Base-by-base conservation (phyloP, 2,329 filamentous ascomycete genomes). In the Rutstroemia sp. region DNA sequence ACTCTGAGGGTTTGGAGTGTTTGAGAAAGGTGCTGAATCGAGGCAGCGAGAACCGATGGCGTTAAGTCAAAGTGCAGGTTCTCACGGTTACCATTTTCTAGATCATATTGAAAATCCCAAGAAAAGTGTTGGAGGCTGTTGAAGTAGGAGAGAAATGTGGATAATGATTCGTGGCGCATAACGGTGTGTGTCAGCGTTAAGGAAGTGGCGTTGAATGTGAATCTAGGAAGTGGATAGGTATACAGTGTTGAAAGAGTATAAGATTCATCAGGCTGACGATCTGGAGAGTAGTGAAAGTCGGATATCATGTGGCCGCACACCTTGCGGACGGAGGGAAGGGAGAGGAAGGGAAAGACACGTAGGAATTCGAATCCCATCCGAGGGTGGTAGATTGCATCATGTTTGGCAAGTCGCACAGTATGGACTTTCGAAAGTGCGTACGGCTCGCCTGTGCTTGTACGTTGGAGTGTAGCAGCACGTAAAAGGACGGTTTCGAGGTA, bases 401-500 rank as follows among this genome's bases (percentile, higher is more conserved):
- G 52, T 23, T 54, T 54, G 38, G 44, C 44, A 14, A 54, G 45
- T 19, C 41, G 37, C 4, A 54, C 34, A 41, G 27, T 21, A 7
- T 8, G 34, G 9, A 49, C 2, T 7, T 34, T 2, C 5, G 52
- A 23, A 5, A 54, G 18, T n/a, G 52, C 39, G 18, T 54, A 49
- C 16, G 37, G 37, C 5, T 39, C 21, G 14, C 14, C 7, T 5
- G 7, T 3, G 4, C 5, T 23, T 8, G 12, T 7, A 2, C 25
- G 21, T 14, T n/a, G 23, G 16, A 57, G 34, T 9, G 8, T 18
- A 19, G 54, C 42, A 7, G 54, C 54, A 45, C 50, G 30, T 19
- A 42, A 25, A 5, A 57, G 49, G 10, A 57, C 18, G 2, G 54
- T 46, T 52, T 57, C 54, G 14, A 57, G 14, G n/a, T 57, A 57